These are phyloP conservation scores for Gaertneriomyces semiglobifer DNA, from an alignment of 192 early-diverging fungal species.

Conservation along the genomic window DNA sequence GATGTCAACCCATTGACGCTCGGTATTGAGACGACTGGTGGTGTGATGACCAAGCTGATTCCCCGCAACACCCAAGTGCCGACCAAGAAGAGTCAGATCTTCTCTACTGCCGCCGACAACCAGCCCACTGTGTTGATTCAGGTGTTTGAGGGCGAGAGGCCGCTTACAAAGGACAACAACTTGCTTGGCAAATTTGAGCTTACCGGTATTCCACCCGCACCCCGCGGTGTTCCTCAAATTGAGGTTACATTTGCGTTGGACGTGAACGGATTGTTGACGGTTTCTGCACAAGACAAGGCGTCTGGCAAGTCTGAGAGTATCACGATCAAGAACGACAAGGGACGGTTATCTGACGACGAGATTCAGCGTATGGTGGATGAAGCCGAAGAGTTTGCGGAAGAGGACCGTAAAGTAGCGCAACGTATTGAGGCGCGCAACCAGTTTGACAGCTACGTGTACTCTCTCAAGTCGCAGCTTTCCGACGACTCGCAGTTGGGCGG, in stretches of 20 bases:
- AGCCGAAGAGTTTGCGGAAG: conserved; percentile 90
- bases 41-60: conserved; percentile 95
- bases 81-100: conserved; percentile 98
- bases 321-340: conserved; percentile 97
- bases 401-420: conserved; percentile 80
- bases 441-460: conserved; percentile 90
- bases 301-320: conserved; percentile 96
- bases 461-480: conserved; percentile 79
- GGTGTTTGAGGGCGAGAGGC: conserved; percentile 95
- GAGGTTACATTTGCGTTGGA: conserved; percentile 97
- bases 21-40: conserved; percentile 97
- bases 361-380: conserved; percentile 97
- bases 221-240: conserved; percentile 95
- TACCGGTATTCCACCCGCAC: conserved; percentile 87
- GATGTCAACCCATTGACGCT: conserved; percentile 96
- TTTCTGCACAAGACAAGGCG: conserved; percentile 91
- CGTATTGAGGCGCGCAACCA: conserved; percentile 84
- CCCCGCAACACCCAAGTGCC: conserved; percentile 90
- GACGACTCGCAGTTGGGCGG: conserved; percentile 80
- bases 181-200: conserved; percentile 95
- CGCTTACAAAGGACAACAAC: conserved; percentile 98
- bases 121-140: conserved; percentile 95
- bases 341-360: conserved; percentile 88
- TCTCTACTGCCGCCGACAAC: conserved; percentile 96
- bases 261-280: conserved; percentile 90